Conservation (phyloP, 2,329 filamentous ascomycete species). For the Pyrenochaeta sp. region DNA sequence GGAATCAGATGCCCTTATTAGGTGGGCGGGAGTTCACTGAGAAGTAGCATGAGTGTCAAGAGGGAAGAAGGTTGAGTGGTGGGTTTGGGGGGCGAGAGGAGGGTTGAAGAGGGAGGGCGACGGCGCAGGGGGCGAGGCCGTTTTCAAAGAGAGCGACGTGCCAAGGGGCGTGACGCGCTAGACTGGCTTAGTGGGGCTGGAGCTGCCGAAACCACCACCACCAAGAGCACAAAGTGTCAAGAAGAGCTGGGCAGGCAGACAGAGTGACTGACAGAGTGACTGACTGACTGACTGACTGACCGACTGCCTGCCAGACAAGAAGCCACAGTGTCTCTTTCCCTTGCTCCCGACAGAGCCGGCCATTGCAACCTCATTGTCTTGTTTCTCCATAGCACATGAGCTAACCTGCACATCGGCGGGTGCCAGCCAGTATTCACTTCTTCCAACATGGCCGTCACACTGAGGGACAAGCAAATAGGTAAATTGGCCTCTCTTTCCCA, state of each 20-base stretch:
- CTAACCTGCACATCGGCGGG: constrained; percentile 34
- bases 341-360: no score
- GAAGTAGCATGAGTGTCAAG: constrained; percentile 45
- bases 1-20: constrained; percentile 52
- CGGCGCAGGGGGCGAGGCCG: constrained; percentile 30
- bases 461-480: constrained; percentile 74
- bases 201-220: constrained; percentile 2
- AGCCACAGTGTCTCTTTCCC: constrained; percentile 27
- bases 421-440: constrained; percentile 26
- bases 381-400: constrained; percentile 27
- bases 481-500: constrained; percentile 1
- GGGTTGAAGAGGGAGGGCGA: constrained; percentile 36
- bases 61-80: constrained; percentile 36
- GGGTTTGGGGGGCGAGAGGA: constrained; percentile 24
- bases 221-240: constrained; percentile 12
- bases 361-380: no score
- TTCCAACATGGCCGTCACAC: constrained; percentile 47
- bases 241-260: constrained; percentile 25
- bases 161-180: constrained; percentile 32
- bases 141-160: constrained; percentile 28
- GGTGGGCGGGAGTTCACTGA: constrained; percentile 48
- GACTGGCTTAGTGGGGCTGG: constrained; percentile 12
- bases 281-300: no score
- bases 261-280: no score
- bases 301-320: no score